Base-by-base conservation (phyloP, 495 filamentous ascomycete genomes). In the Annulohypoxylon bovei region DNA sequence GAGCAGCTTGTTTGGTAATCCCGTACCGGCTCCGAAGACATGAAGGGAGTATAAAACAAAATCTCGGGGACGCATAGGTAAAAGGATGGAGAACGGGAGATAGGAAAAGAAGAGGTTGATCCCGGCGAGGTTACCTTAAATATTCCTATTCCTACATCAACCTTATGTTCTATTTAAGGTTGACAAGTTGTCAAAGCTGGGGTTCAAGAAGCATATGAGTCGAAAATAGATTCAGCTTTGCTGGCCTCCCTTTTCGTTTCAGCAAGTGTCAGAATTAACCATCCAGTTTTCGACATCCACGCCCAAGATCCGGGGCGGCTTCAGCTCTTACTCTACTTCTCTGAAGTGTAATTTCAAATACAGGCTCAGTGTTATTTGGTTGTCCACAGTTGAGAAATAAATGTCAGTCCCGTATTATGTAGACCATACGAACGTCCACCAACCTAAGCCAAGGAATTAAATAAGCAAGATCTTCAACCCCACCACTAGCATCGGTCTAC, bases 191-290 rank as follows among this genome's bases (percentile, higher is more conserved):
- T 20, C 25, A 49, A 52, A 52, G 30, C 3, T 35, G 16, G 18
- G 25, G 46, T 63, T 55, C 40, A 16, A 25, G 54, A 52, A 40
- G 50, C 25, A 23, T 18, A 22, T 14, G 6, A 46, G 42, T 47
- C 44, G 20, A 70, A 70, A 70, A 70, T 70, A 65, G 61, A 65
- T 28, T 55, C 67, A 56, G 56, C 55, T 65, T 52, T 39, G 44
- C 60, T 57, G 53, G 42, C 46, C 47, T 72, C 64, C 58, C 42
- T 61, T 20, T 22, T 65, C 50, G 69, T 67, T 72, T 72, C 64
- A 72, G 64, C 28, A 56, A 46, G 63, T 72, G 57, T 67, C 57
- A 68, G 69, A 65, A 22, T 71, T 62, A 28, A 11, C 33, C 35
- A 39, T 46, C 61, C 35, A 16, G 25, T 11, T 50, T 42, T 44